A percentile compares a stretch with the other conserved stretches of the same genome.
phyloP scores from a whole-genome alignment of 177 flowering plant species.

The Telopea speciosissima region DNA sequence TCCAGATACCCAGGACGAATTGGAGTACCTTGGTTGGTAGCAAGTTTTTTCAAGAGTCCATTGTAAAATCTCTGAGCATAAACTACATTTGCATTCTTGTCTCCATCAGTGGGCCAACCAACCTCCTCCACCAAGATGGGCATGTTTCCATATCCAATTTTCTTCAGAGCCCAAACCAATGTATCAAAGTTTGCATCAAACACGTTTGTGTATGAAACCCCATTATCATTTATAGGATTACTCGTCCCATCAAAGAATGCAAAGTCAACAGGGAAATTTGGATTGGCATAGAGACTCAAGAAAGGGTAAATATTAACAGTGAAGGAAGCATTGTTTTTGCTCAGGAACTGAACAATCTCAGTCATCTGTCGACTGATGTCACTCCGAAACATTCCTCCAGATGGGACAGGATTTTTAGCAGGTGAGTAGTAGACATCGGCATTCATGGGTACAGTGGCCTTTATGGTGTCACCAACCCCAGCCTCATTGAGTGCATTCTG shows the following conservation, averaged over 20 bases:
- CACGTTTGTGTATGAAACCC: slow-evolving; percentile 25
- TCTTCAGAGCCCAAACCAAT: slow-evolving; percentile 26
- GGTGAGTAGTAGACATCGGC: slow-evolving; percentile 36
- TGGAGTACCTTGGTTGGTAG: slow-evolving; percentile 28
- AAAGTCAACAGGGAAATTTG: slow-evolving; percentile 24
- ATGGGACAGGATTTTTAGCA: slow-evolving; percentile 19
- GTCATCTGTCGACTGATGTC: slow-evolving; percentile 28
- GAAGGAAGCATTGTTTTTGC: slow-evolving; percentile 29
- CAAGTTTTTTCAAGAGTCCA: slow-evolving; percentile 20
- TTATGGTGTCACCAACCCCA: slow-evolving; percentile 23
- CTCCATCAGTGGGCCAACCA: slow-evolving; percentile 39
- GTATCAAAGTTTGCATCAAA: slow-evolving; percentile 40
- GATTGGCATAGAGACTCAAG: slow-evolving; percentile 24
- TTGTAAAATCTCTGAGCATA: slow-evolving; percentile 26
- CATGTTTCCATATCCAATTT: slow-evolving; percentile 21
- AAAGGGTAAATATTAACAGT: slow-evolving; percentile 35
- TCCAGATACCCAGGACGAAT: slow-evolving; percentile 21
- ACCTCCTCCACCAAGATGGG: slow-evolving; percentile 36
- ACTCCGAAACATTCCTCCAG: slow-evolving; percentile 19
- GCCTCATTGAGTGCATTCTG: slow-evolving; percentile 31
- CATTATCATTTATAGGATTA: slow-evolving; percentile 22
- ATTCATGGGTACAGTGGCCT: slow-evolving; percentile 35
- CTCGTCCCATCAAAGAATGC: slow-evolving; percentile 36
- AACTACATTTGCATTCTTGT: slow-evolving; percentile 23
- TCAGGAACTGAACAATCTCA: slow-evolving; percentile 27